phyloP scores from a whole-genome alignment of 1,284 basidiomycete species.

The Cutaneotrichosporon sp. region DNA sequence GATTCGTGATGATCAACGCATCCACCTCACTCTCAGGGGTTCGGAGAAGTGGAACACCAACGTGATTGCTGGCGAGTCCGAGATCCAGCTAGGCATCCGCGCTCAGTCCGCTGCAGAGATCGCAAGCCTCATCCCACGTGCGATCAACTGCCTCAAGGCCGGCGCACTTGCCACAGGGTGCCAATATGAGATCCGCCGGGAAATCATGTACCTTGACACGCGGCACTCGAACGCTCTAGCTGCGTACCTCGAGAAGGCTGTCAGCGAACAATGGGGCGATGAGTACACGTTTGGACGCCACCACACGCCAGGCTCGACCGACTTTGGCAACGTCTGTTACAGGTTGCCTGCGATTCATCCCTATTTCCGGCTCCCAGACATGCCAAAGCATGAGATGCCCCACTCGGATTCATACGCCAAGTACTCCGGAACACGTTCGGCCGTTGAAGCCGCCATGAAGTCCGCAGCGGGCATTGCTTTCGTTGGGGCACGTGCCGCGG shows the following conservation, averaged over 20 bases:
- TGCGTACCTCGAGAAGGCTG: constrained; percentile 16
- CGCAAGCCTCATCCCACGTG: constrained; percentile 27
- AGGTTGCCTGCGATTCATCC: constrained; percentile 7
- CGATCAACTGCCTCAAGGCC: constrained; percentile 43
- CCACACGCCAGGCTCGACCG: constrained; percentile 7
- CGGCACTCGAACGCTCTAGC: constrained; percentile 27
- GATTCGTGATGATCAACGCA: constrained; percentile 7
- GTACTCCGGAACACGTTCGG: neutral
- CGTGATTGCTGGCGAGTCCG: constrained; percentile 42
- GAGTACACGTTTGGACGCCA: constrained; percentile 1
- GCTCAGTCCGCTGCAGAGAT: constrained; percentile 31
- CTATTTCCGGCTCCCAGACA: constrained; percentile 7
- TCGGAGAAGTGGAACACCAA: constrained; percentile 25
- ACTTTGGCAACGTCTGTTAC: constrained; percentile 15
- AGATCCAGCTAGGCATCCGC: constrained; percentile 27
- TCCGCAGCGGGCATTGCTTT: constrained; percentile 5
- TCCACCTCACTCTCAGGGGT: neutral
- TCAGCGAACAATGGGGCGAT: neutral
- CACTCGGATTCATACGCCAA: constrained; percentile 12
- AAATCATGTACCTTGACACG: constrained; percentile 39
- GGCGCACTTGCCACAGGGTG: constrained; percentile 47
- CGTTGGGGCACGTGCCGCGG: constrained; percentile 1
- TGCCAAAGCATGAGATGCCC: neutral
- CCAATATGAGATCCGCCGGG: constrained; percentile 29
- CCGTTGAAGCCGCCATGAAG: neutral